Conservation (phyloP, 2,329 filamentous ascomycete genomes). For the Metarhizium guizhouense region DNA sequence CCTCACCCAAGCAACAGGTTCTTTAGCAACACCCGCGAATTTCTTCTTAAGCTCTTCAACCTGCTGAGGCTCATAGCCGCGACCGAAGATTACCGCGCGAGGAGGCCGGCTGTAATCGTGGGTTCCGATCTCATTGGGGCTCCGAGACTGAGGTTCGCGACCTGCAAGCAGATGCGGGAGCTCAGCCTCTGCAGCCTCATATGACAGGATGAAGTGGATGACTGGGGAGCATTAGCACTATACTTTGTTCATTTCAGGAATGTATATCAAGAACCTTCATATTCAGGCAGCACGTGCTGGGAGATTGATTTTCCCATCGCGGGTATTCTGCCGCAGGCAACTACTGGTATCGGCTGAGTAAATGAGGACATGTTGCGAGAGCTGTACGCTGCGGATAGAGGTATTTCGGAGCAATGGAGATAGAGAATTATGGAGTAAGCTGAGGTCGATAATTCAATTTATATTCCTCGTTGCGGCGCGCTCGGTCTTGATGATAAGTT, state of each 20-base stretch:
- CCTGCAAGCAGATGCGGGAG: neutral
- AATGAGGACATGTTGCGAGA: neutral
- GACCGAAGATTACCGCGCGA: neutral
- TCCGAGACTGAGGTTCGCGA: neutral
- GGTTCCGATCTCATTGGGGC: neutral
- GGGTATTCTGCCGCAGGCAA: neutral
- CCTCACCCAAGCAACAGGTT: neutral
- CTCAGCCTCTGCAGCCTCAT: neutral
- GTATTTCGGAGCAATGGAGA: neutral
- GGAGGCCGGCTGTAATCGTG: neutral
- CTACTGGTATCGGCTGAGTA: neutral
- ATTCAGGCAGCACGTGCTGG: neutral
- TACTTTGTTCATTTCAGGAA: neutral
- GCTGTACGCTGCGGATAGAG: neutral
- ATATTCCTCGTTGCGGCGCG: neutral
- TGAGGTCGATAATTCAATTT: neutral
- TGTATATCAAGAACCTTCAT: neutral
- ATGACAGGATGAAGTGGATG: neutral
- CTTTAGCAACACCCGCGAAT: neutral
- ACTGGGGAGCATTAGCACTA: neutral
- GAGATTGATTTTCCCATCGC: neutral
- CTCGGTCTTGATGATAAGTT: neutral
- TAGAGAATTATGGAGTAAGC: neutral
- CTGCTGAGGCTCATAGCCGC: neutral
- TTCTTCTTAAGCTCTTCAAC: neutral